These are phyloP conservation scores for Pezicula rhizophila DNA, from an alignment of 2,329 filamentous ascomycete genomes.

Conservation along the genomic window DNA sequence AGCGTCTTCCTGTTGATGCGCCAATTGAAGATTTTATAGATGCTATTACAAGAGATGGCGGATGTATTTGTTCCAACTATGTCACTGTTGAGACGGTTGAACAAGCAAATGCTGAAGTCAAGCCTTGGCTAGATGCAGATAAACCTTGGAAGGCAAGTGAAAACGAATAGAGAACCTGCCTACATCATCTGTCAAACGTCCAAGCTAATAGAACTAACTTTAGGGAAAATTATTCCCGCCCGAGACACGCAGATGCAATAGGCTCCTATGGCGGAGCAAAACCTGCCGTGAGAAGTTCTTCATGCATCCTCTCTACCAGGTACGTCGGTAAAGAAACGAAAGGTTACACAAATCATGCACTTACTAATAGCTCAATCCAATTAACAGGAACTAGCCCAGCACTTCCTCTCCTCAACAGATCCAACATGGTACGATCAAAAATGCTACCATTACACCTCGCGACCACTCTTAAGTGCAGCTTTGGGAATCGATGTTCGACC, in stretches of 20 bases:
- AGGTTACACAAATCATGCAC: no score
- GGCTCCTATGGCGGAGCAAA: conserved; percentile 15
- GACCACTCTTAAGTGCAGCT: conserved; percentile 8
- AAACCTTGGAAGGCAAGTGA: conserved; percentile 10
- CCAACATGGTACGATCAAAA: conserved; percentile 13
- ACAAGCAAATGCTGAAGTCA: conserved; percentile 9
- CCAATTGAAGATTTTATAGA: conserved; percentile 11
- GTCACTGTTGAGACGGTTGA: conserved; percentile 4
- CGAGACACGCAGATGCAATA: conserved; percentile 19
- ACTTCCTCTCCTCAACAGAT: conserved; percentile 11
- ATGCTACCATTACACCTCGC: conserved; percentile 7
- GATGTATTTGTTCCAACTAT: conserved; percentile 11
- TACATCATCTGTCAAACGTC: background rate
- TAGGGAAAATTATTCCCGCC: conserved; percentile 13
- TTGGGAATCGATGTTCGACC: conserved; percentile 12
- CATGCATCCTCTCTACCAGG: conserved; percentile 17
- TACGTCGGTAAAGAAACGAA: background rate
- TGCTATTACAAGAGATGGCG: conserved; percentile 8
- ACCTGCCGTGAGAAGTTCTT: conserved; percentile 11
- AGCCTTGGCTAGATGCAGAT: conserved; percentile 10
- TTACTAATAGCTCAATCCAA: background rate
- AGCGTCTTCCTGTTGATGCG: conserved; percentile 9
- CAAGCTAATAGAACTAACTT: background rate
- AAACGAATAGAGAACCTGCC: background rate
- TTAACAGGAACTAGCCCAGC: conserved; percentile 5